Evolutionary conservation across 2,329 filamentous ascomycete species (phyloP).

Genomic region (Arthroderma uncinatum): DNA sequence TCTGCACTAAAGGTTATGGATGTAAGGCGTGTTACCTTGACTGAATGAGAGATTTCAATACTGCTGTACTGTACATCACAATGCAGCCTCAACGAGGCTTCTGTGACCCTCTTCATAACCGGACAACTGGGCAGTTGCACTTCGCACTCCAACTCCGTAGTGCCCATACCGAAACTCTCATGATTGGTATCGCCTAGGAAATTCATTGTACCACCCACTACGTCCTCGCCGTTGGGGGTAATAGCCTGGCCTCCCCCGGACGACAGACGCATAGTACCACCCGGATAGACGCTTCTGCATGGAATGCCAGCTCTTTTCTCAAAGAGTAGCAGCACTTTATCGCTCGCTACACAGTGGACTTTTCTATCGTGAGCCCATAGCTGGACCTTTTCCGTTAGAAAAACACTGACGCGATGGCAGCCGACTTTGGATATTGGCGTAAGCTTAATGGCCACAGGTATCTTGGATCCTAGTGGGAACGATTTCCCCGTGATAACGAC

Average conservation of each 20-base stretch:
- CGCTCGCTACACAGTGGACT: constrained; percentile 73
- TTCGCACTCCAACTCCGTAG: constrained; percentile 89
- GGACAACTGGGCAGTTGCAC: constrained; percentile 84
- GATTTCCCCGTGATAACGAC: constrained; percentile 95
- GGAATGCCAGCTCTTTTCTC: constrained; percentile 77
- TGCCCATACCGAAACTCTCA: constrained; percentile 60
- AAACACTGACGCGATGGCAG: constrained; percentile 84
- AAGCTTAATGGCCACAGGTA: constrained; percentile 88
- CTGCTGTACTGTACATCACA: constrained; percentile 91
- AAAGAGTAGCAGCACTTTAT: constrained; percentile 72
- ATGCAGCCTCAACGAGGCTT: constrained; percentile 51
- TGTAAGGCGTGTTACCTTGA: constrained; percentile 53
- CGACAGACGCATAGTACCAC: constrained; percentile 64
- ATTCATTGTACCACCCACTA: constrained; percentile 50
- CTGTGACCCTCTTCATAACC: constrained; percentile 59
- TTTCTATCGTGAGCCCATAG: constrained; percentile 80
- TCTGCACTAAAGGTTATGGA: not conserved
- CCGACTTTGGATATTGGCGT: constrained; percentile 88
- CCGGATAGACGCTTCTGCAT: constrained; percentile 59
- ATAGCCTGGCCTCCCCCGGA: constrained; percentile 71
- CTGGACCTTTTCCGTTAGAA: constrained; percentile 79
- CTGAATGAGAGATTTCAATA: constrained; percentile 91
- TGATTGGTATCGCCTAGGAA: constrained; percentile 69
- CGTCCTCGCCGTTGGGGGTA: constrained; percentile 45
- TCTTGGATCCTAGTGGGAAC: constrained; percentile 75